Conservation (phyloP, 2,329 filamentous ascomycete species). For the Byssoonygena ceratinophila region DNA sequence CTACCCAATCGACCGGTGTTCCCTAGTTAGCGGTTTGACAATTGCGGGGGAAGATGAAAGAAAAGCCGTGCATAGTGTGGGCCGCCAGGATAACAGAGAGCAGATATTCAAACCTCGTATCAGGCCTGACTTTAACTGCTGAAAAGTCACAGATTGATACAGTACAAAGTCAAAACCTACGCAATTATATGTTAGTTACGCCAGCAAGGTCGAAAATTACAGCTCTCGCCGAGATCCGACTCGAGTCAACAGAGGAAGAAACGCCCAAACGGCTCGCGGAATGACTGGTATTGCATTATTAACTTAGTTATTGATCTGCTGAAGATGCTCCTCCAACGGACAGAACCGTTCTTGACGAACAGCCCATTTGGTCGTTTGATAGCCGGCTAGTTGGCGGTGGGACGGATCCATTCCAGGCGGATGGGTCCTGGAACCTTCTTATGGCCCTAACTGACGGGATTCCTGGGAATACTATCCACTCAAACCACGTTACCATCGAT, state of each 20-base stretch:
- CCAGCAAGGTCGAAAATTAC: background rate
- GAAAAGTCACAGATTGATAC: background rate
- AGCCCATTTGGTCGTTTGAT: background rate
- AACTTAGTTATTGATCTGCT: background rate
- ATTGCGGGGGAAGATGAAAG: background rate
- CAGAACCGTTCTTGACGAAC: background rate
- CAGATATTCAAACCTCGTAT: background rate
- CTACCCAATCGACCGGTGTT: background rate
- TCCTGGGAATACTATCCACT: background rate
- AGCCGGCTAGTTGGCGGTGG: background rate
- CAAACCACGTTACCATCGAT: background rate
- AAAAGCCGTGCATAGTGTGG: too few species aligned
- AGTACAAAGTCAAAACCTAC: background rate
- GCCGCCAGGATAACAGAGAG: too few species aligned
- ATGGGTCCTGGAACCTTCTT: background rate
- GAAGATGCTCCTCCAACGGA: background rate
- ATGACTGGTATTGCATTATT: too few species aligned
- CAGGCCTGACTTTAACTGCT: background rate
- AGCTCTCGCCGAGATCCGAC: background rate
- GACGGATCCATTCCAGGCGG: slow-evolving; percentile 3
- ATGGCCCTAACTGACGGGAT: background rate
- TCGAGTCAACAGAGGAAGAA: background rate
- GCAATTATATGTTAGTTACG: background rate
- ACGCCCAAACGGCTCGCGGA: background rate
- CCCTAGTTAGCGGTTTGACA: background rate